Evolutionary conservation across 164 flowering plant species (phyloP).

Genomic region (Chimonanthus salicifolius): DNA sequence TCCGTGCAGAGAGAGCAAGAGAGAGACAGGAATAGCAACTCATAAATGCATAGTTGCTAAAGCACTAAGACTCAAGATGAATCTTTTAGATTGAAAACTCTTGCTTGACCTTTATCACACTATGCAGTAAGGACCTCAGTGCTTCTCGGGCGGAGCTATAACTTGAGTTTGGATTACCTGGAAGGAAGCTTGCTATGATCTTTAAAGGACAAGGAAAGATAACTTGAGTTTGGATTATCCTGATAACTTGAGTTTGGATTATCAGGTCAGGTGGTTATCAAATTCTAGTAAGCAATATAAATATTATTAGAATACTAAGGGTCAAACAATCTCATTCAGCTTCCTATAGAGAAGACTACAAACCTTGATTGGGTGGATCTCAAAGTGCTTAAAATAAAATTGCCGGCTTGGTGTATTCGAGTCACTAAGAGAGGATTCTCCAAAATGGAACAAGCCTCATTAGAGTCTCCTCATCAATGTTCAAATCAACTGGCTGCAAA

Average conservation of each 20-base stretch:
- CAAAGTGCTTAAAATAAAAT: slow-evolving; percentile 90
- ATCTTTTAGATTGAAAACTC: background rate
- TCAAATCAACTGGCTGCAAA: slow-evolving; percentile 77
- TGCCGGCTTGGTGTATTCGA: slow-evolving; percentile 52
- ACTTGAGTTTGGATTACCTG: slow-evolving; percentile 67
- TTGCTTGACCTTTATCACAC: slow-evolving; percentile 77
- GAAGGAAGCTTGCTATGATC: slow-evolving; percentile 86
- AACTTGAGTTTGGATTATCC: too few species aligned
- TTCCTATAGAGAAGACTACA: background rate
- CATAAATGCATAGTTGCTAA: slow-evolving; percentile 3
- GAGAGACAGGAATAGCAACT: background rate
- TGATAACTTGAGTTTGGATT: too few species aligned
- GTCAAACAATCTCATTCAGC: background rate
- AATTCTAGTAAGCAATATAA: background rate
- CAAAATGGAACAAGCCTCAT: slow-evolving; percentile 88
- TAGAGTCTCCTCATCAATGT: slow-evolving; percentile 89
- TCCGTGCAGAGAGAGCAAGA: background rate
- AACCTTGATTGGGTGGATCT: slow-evolving; percentile 95
- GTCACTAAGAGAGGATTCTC: slow-evolving; percentile 76
- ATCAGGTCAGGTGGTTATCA: slow-evolving; percentile 12
- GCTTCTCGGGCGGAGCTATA: slow-evolving; percentile 84
- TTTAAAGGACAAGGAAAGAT: slow-evolving; percentile 19
- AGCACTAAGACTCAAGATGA: background rate
- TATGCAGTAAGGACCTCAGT: slow-evolving; percentile 78
- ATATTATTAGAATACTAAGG: background rate